A percentile compares a stretch with the other conserved stretches of the same genome.
Evolutionary conservation across 345 rosid genomes (phyloP).

Genomic region (Raphanus raphanistrum): DNA sequence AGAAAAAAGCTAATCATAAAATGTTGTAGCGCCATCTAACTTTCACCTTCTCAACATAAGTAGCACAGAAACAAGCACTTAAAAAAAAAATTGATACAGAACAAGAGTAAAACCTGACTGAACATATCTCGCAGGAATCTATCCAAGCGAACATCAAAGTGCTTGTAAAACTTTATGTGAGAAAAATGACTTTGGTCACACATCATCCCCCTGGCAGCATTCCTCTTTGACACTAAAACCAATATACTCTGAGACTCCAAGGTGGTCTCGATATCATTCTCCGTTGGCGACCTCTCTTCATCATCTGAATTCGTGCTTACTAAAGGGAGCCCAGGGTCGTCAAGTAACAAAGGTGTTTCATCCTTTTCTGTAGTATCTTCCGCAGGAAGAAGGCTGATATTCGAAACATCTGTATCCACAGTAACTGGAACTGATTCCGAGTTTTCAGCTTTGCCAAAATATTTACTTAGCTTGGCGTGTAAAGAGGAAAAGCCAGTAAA

Average conservation of each 20-base stretch:
- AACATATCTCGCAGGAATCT: constrained; percentile 82
- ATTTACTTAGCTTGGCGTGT: constrained; percentile 73
- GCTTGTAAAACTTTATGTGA: constrained; percentile 84
- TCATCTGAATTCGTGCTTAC: constrained; percentile 37
- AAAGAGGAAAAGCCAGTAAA: constrained; percentile 76
- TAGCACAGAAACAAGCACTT: background rate
- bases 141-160: constrained; percentile 85
- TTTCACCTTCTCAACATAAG: constrained; percentile 3
- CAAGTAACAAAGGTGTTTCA: constrained; percentile 39
- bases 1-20: constrained; percentile 11
- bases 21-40: background rate
- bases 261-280: constrained; percentile 48
- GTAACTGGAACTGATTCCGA: constrained; percentile 49
- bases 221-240: constrained; percentile 83
- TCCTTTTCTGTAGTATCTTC: constrained; percentile 37
- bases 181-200: constrained; percentile 96
- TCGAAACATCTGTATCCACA: constrained; percentile 39
- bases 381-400: constrained; percentile 28
- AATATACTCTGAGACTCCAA: constrained; percentile 74
- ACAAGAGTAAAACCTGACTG: constrained; percentile 58
- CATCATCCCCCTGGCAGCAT: constrained; percentile 61
- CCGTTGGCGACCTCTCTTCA: constrained; percentile 42
- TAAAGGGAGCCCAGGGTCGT: constrained; percentile 38
- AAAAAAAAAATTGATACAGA: background rate
- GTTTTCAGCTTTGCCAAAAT: constrained; percentile 53